phyloP scores from a whole-genome alignment of 2,329 filamentous ascomycete species.

The Daldinia sp. region DNA sequence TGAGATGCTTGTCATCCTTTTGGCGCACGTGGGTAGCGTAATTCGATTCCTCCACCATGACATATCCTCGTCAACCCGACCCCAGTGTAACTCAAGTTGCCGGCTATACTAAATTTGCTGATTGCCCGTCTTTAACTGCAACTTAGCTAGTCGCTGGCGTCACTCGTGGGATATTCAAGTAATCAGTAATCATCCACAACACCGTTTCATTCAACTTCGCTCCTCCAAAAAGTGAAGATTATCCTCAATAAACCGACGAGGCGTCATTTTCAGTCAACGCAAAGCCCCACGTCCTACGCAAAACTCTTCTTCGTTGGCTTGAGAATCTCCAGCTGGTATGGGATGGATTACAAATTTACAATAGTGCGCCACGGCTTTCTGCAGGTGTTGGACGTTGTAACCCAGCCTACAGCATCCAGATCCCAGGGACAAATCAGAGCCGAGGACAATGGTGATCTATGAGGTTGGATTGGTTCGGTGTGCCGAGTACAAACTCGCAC shows the following conservation, averaged over 20 bases:
- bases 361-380: constrained; percentile 37
- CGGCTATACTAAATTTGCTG: constrained; percentile 11
- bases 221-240: constrained; percentile 20
- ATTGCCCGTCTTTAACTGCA: neutral
- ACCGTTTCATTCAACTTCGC: constrained; percentile 10
- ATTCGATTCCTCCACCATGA: constrained; percentile 30
- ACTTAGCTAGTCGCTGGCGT: neutral
- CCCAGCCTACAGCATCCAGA: constrained; percentile 23
- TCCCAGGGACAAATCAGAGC: constrained; percentile 30
- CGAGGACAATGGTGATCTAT: constrained; percentile 18
- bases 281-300: constrained; percentile 34
- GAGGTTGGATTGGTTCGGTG: constrained; percentile 25
- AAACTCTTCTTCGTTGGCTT: constrained; percentile 30
- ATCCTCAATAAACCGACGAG: constrained; percentile 25
- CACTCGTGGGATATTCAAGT: neutral
- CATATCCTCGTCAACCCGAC: constrained; percentile 1
- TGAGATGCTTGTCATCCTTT: constrained; percentile 28
- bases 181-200: neutral
- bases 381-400: constrained; percentile 35
- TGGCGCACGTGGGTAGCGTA: constrained; percentile 35
- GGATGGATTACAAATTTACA: constrained; percentile 28
- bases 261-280: constrained; percentile 33
- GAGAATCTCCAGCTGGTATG: constrained; percentile 16
- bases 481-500: constrained; percentile 33
- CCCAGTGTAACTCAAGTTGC: constrained; percentile 1